These are phyloP conservation scores for Dendrobium officinale DNA, from an alignment of 106 monocot genomes.

Conservation along the genomic window DNA sequence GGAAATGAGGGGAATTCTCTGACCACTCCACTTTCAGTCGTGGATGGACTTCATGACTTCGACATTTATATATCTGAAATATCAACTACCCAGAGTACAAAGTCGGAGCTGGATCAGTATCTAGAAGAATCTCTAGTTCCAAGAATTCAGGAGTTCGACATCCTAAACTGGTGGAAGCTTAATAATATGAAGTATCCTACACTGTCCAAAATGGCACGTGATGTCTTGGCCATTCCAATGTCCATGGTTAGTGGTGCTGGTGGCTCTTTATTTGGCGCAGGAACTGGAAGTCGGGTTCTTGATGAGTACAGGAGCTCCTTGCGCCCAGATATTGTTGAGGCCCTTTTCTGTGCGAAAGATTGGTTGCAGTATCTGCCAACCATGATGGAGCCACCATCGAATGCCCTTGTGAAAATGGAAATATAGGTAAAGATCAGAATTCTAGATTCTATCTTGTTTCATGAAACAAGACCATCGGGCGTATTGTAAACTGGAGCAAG, in stretches of 20 bases:
- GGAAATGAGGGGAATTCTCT: constrained; percentile 11
- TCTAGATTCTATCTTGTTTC: neutral
- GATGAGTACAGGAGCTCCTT: constrained; percentile 82
- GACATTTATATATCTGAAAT: constrained; percentile 78
- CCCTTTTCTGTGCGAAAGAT: constrained; percentile 78
- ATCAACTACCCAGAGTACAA: constrained; percentile 40
- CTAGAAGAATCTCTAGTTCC: constrained; percentile 76
- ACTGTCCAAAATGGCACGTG: constrained; percentile 82
- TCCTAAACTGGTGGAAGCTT: constrained; percentile 89
- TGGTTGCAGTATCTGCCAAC: constrained; percentile 77
- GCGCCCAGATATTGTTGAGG: constrained; percentile 71
- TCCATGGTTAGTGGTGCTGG: constrained; percentile 41
- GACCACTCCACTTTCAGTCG: constrained; percentile 1
- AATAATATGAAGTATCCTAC: constrained; percentile 77
- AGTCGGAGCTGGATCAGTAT: constrained; percentile 85
- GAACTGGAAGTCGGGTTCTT: constrained; percentile 55
- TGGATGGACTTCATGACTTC: constrained; percentile 69
- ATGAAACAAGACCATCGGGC: neutral
- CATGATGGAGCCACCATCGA: constrained; percentile 28
- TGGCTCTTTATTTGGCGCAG: constrained; percentile 49
- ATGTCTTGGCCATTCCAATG: constrained; percentile 79
- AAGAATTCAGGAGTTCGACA: constrained; percentile 71
- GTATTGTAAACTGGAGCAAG: neutral
- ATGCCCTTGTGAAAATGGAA: constrained; percentile 57
- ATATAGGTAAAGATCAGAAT: constrained; percentile 9